phyloP scores from a whole-genome alignment of 176 grass and related monocot genomes.

The Ensete glaucum region DNA sequence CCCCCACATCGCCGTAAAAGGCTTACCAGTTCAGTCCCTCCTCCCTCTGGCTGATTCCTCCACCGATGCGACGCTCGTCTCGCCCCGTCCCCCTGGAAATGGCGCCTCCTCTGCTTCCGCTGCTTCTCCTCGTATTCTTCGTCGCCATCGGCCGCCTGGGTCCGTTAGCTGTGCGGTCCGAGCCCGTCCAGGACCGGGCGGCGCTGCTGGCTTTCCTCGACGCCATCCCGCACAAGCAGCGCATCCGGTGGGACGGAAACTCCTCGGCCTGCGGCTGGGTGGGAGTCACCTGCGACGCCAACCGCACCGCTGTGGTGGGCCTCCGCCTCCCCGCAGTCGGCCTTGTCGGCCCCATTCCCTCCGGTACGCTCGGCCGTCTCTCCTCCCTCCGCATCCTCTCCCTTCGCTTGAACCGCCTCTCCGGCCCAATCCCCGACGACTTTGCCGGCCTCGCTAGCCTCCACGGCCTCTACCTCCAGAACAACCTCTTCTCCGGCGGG shows the following conservation, averaged over 20 bases:
- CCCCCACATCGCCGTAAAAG: no score
- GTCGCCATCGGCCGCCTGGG: not conserved
- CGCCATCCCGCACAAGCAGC: conserved; percentile 40
- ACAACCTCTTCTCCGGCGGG: conserved; percentile 63
- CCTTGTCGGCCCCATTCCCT: conserved; percentile 27
- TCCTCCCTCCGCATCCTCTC: conserved; percentile 36
- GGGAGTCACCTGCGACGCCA: conserved; percentile 39
- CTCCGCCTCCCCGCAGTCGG: conserved; percentile 32
- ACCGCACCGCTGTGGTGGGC: conserved; percentile 19
- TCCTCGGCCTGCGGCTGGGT: conserved; percentile 42
- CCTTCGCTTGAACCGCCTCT: conserved; percentile 40
- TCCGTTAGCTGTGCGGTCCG: conserved; percentile 1
- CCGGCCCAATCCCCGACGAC: conserved; percentile 36
- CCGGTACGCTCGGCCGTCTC: conserved; percentile 30
- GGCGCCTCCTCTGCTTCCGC: not conserved
- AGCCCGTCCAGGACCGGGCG: conserved; percentile 30
- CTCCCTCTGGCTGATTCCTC: no score
- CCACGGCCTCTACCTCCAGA: conserved; percentile 42
- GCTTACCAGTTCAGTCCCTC: no score
- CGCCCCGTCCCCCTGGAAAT: no score
- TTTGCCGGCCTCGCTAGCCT: conserved; percentile 32
- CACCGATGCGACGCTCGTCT: no score
- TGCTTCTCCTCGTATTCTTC: conserved; percentile 3
- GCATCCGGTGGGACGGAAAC: conserved; percentile 36
- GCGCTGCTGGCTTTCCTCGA: conserved; percentile 50